Base-by-base conservation (phyloP, 2,329 filamentous ascomycete genomes). In the Diplodia scrobiculata region DNA sequence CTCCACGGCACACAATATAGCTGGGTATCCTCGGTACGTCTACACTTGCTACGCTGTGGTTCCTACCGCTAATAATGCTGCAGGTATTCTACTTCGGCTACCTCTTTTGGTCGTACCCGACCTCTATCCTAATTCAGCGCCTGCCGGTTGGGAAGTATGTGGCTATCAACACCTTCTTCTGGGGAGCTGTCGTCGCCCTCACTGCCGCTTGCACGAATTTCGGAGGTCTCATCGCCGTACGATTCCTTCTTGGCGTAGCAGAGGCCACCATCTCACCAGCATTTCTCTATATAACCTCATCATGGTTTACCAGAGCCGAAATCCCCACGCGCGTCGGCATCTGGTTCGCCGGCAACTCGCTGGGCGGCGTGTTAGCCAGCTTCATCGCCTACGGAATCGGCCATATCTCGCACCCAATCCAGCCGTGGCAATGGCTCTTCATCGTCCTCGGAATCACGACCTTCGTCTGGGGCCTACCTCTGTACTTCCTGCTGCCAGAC, bases 31-130 rank as follows among this genome's bases (percentile, higher is more conserved):
- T 54, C 50, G 36, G 58, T 62, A 36, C 14, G 58, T 41, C 17
- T 9, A 29, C 21, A 29, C 7, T 36, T 7, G 13, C 17, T 19
- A 5, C 11, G 29, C 32, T 38, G 27, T 10, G n/a, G 2, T n/a
- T n/a, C 3, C 5, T 13, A 2, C n/a, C 5, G 29, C 17, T 62
- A 13, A 62, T 9, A 9, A 41, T n/a, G 27, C 14, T 17, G 14
- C 4, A 62, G 58, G 77, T 82, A 29, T 81, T 83, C 63, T 82
- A 82, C 70, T 78, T 82, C 45, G 79, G 79, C n/a, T 84, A 84
- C 71, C 77, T 86, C 2, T 73, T 78, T 10, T 83, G 81, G 72
- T 79, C 82, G 19, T 84, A 83, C 69, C 81, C 83, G 0, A 82
- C 82, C 0, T 82, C 82, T 0, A 70, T 83, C 1, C 73, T 85